These are phyloP conservation scores for Polytrichum formosum DNA, from an alignment of 225 moss, liverwort and hornwort species.

Conservation along the genomic window DNA sequence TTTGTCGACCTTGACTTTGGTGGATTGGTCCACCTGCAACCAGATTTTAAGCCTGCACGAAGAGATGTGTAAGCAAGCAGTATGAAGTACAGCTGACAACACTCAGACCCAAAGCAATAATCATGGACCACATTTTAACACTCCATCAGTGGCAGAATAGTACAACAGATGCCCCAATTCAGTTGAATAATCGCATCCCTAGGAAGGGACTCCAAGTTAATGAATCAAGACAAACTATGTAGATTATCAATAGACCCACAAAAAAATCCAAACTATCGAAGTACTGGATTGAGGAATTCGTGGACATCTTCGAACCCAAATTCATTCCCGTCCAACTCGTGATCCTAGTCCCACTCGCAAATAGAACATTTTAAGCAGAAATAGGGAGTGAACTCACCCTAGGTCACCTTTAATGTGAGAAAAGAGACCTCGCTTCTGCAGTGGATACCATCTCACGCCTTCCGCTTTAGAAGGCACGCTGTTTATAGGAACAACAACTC, in stretches of 20 bases:
- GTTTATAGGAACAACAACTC: slow-evolving; percentile 32
- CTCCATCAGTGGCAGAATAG: too few species aligned
- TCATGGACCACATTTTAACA: too few species aligned
- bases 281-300: too few species aligned
- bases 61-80: not conserved
- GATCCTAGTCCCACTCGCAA: too few species aligned
- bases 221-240: not conserved
- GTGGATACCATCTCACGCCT: slow-evolving; percentile 61
- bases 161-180: too few species aligned
- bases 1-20: slow-evolving; percentile 16
- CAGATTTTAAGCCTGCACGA: slow-evolving; percentile 11
- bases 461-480: slow-evolving; percentile 60
- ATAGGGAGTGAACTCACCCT: slow-evolving; percentile 44
- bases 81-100: not conserved
- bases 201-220: not conserved
- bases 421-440: slow-evolving; percentile 77
- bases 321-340: too few species aligned
- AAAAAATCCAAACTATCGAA: too few species aligned
- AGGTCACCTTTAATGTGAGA: slow-evolving; percentile 86
- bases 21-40: not conserved
- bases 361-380: too few species aligned
- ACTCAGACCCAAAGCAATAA: too few species aligned
- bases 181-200: too few species aligned
- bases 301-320: too few species aligned
- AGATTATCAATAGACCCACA: not conserved